Percentiles rank a stretch among this genome's conserved stretches.
These are phyloP conservation scores for Blastobotrys aristatus DNA, from an alignment of 1,139 yeast species.

Conservation along the genomic window DNA sequence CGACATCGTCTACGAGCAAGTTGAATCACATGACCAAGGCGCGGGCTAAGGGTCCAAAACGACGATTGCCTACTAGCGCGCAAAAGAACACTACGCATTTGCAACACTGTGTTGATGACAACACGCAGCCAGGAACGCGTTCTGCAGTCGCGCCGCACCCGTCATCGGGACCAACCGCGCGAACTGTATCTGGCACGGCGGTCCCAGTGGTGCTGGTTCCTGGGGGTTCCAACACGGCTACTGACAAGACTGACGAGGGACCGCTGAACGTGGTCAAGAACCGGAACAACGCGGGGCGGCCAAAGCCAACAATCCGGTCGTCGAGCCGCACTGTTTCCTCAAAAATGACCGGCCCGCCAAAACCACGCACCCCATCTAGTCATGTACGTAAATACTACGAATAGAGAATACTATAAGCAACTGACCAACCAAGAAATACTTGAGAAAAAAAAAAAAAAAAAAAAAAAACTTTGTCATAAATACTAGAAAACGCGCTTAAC, in stretches of 20 bases:
- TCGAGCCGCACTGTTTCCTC: constrained; percentile 23
- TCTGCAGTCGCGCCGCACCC: neutral
- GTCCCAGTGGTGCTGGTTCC: constrained; percentile 6
- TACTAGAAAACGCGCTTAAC: neutral
- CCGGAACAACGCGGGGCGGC: constrained; percentile 12
- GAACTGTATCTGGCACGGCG: neutral
- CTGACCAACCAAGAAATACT: too few relatives aligned
- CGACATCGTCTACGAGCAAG: constrained; percentile 22
- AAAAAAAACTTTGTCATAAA: too few relatives aligned
- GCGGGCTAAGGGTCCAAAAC: constrained; percentile 69
- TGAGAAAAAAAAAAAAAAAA: too few relatives aligned
- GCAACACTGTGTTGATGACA: neutral
- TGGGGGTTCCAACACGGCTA: neutral
- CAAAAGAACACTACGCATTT: constrained; percentile 15
- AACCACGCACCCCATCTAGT: constrained; percentile 21
- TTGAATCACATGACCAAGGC: constrained; percentile 56
- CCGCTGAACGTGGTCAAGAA: constrained; percentile 14
- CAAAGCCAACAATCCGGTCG: constrained; percentile 28
- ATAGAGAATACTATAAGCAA: too few relatives aligned
- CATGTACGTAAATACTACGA: constrained; percentile 11
- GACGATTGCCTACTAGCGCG: constrained; percentile 53
- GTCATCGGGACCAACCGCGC: neutral
- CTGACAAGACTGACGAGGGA: neutral
- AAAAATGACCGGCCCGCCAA: constrained; percentile 16
- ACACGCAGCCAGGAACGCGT: neutral